phyloP scores from a whole-genome alignment of 768 basidiomycete species.

The Collybia sp. region DNA sequence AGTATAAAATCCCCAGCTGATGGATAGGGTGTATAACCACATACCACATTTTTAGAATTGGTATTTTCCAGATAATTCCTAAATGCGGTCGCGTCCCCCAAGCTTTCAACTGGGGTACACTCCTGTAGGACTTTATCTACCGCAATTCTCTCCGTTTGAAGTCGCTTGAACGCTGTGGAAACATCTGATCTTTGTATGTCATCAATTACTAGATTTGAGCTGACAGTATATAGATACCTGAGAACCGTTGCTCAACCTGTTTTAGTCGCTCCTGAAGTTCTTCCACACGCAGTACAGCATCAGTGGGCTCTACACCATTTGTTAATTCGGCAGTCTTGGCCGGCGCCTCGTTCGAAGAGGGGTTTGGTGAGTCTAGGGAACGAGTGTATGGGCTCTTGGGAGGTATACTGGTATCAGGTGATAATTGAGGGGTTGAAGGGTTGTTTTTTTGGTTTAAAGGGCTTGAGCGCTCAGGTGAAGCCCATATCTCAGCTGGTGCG shows the following conservation, averaged over 20 bases:
- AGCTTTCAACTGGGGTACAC: slow-evolving; percentile 63
- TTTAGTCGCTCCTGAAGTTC: slow-evolving; percentile 60
- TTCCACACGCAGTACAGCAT: slow-evolving; percentile 36
- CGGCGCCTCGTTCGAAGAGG: too few relatives aligned
- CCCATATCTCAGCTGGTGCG: not conserved
- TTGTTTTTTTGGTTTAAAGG: not conserved
- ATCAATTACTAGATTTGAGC: not conserved
- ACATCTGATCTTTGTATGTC: slow-evolving; percentile 48
- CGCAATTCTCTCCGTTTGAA: slow-evolving; percentile 68
- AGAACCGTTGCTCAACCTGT: slow-evolving; percentile 73
- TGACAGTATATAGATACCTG: slow-evolving; percentile 38
- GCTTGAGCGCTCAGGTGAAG: too few relatives aligned
- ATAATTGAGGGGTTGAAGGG: not conserved
- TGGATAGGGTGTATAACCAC: not conserved
- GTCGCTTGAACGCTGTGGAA: slow-evolving; percentile 68
- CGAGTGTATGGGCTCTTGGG: not conserved
- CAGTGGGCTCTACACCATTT: not conserved
- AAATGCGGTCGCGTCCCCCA: slow-evolving; percentile 61
- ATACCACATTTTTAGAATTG: too few relatives aligned
- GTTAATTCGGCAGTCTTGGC: not conserved
- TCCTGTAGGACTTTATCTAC: slow-evolving; percentile 67
- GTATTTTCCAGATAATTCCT: slow-evolving; percentile 55
- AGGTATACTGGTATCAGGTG: not conserved
- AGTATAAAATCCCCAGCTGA: not conserved
- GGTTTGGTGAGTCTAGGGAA: too few relatives aligned